Conservation (phyloP, 345 rosid species). For the Brassica nigra region DNA sequence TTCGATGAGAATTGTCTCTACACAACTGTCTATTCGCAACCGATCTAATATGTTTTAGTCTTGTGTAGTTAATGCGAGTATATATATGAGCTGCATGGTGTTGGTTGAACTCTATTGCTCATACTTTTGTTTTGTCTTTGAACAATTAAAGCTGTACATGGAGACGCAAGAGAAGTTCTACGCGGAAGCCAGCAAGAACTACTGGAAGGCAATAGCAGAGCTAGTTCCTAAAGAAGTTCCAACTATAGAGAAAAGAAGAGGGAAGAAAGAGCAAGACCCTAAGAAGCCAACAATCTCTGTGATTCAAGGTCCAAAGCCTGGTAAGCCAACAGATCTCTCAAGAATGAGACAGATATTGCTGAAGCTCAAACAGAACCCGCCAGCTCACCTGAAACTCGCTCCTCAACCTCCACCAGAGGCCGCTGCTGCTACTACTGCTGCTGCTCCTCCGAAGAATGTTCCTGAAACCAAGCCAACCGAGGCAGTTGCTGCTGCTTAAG, state of each 20-base stretch:
- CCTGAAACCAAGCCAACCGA: constrained; percentile 42
- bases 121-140: constrained; percentile 18
- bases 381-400: constrained; percentile 62
- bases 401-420: constrained; percentile 46
- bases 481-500: constrained; percentile 57
- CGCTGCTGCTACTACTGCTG: constrained; percentile 17
- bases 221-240: constrained; percentile 82
- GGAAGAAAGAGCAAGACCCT: constrained; percentile 72
- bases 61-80: constrained; percentile 1
- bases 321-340: constrained; percentile 75
- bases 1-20: background rate
- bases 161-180: constrained; percentile 64
- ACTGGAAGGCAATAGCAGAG: constrained; percentile 83
- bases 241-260: constrained; percentile 58
- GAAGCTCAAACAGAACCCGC: constrained; percentile 70
- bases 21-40: background rate
- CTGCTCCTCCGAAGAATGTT: constrained; percentile 36
- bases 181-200: constrained; percentile 63
- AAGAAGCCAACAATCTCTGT: constrained; percentile 60
- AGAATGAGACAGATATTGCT: constrained; percentile 76
- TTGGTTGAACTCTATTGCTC: constrained; percentile 10
- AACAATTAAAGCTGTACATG: constrained; percentile 46
- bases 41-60: background rate
- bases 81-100: background rate
- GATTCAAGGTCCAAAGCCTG: constrained; percentile 77